These are phyloP conservation scores for Camellia sinensis DNA, from an alignment of 148 eudicot species.

Conservation along the genomic window DNA sequence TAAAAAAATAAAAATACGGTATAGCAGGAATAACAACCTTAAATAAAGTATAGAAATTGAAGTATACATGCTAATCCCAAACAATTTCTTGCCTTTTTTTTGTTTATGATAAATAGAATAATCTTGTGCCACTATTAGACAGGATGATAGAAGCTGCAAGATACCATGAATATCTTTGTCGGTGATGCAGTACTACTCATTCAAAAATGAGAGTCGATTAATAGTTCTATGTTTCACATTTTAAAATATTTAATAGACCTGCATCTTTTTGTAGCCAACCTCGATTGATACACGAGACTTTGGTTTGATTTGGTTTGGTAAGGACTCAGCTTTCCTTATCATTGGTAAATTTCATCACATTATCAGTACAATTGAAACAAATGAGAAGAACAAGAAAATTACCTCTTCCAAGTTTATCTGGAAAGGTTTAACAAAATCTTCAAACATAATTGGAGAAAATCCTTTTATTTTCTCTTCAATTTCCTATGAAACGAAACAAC, in stretches of 20 bases:
- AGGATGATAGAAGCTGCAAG: neutral
- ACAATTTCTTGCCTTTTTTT: neutral
- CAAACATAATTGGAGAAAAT: conserved; percentile 74
- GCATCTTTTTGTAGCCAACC: too few relatives aligned
- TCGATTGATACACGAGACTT: too few relatives aligned
- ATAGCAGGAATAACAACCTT: neutral
- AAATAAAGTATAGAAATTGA: too few relatives aligned
- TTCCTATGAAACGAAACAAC: conserved; percentile 44
- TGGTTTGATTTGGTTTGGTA: too few relatives aligned
- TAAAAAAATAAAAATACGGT: too few relatives aligned
- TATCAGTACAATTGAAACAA: neutral
- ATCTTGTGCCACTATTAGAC: neutral
- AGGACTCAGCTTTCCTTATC: neutral
- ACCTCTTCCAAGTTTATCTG: conserved; percentile 66
- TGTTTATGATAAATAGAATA: too few relatives aligned
- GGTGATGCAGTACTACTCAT: too few relatives aligned
- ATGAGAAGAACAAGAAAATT: conserved; percentile 18
- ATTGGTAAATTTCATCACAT: neutral
- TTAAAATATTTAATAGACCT: too few relatives aligned
- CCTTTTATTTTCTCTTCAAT: conserved; percentile 51
- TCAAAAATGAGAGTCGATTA: too few relatives aligned
- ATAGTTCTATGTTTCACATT: neutral
- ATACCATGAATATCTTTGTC: too few relatives aligned
- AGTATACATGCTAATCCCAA: neutral
- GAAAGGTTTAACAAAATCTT: conserved; percentile 74